Conservation (phyloP, 768 basidiomycete species). For the Agaricus subrufescens region DNA sequence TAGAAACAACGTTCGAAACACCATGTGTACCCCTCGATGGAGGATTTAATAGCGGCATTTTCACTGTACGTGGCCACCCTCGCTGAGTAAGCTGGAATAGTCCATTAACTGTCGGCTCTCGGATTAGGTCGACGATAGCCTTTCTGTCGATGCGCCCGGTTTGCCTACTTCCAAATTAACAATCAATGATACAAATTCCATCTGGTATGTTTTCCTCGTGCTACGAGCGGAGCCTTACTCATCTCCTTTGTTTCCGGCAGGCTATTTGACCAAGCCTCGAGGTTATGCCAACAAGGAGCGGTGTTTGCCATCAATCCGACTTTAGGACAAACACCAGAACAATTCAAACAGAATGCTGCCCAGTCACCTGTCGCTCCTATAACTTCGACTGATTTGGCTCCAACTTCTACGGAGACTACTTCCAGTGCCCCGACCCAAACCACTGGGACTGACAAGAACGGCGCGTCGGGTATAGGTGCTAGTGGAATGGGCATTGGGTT, state of each 20-base stretch:
- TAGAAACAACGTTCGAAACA: slow-evolving; percentile 32
- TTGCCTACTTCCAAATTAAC: slow-evolving; percentile 25
- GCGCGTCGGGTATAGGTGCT: neutral
- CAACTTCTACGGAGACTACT: neutral
- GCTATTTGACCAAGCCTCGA: slow-evolving; percentile 37
- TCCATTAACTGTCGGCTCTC: neutral
- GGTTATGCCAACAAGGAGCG: slow-evolving; percentile 31
- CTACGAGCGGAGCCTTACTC: neutral
- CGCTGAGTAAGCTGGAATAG: neutral
- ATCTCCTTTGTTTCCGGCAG: slow-evolving; percentile 12
- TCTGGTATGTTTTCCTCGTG: slow-evolving; percentile 21
- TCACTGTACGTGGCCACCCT: slow-evolving; percentile 20
- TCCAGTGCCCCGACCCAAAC: neutral
- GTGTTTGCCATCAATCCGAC: slow-evolving; percentile 35
- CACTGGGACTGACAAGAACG: neutral
- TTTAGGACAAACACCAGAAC: slow-evolving; percentile 24
- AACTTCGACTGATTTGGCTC: slow-evolving; percentile 8
- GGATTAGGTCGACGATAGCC: slow-evolving; percentile 5
- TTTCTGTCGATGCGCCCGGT: slow-evolving; percentile 28
- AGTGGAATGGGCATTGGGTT: neutral
- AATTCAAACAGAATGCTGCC: slow-evolving; percentile 33
- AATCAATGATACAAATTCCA: slow-evolving; percentile 29
- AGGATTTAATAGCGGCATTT: slow-evolving; percentile 29
- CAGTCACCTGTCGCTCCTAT: slow-evolving; percentile 19
- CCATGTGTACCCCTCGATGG: slow-evolving; percentile 29